Conservation (phyloP, 2,329 filamentous ascomycete species). For the Trichophaea hybrida region DNA sequence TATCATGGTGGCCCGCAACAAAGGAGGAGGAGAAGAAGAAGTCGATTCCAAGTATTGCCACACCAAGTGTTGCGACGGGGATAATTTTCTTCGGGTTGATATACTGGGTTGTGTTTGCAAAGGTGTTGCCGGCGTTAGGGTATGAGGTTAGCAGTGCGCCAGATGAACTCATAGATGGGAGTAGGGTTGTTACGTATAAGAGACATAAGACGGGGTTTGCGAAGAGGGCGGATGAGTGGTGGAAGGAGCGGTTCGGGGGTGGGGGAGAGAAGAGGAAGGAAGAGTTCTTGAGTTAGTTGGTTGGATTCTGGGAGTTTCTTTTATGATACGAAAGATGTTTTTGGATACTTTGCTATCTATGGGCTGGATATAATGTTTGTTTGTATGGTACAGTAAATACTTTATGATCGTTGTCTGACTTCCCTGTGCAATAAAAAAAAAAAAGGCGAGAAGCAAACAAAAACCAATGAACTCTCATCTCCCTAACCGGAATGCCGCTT, state of each 20-base stretch:
- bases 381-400: no score
- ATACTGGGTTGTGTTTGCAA: slow-evolving; percentile 14
- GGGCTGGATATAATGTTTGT: no score
- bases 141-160: slow-evolving; percentile 10
- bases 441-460: no score
- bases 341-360: no score
- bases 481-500: no score
- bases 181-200: slow-evolving; percentile 11
- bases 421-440: no score
- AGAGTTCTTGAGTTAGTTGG: neutral
- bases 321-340: no score
- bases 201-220: slow-evolving; percentile 1
- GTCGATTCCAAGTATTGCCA: slow-evolving; percentile 4
- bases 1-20: slow-evolving; percentile 13
- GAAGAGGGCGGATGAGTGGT: neutral
- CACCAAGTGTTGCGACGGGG: slow-evolving; percentile 12
- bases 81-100: slow-evolving; percentile 13
- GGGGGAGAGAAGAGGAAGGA: neutral
- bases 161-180: slow-evolving; percentile 15
- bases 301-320: no score
- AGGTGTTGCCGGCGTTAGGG: slow-evolving; percentile 11
- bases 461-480: no score
- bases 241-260: neutral
- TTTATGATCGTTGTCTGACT: no score
- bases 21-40: neutral